phyloP scores from a whole-genome alignment of 2,329 filamentous ascomycete species.

The Pyricularia grisea region DNA sequence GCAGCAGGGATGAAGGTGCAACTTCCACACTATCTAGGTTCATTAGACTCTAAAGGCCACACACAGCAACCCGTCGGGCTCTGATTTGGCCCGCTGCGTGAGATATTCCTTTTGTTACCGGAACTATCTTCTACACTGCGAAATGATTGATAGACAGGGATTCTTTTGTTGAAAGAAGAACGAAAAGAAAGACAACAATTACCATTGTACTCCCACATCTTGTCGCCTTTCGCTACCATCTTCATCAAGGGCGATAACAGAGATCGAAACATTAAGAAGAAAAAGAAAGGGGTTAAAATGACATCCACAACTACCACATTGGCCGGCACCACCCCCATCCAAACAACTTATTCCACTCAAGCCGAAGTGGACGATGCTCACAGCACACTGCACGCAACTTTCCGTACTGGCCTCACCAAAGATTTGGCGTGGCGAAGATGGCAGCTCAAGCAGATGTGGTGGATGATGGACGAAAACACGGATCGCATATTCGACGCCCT shows the following conservation, averaged over 20 bases:
- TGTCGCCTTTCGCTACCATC: neutral
- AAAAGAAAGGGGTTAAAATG: neutral
- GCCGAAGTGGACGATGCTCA: neutral
- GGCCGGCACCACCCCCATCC: neutral
- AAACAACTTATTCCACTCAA: neutral
- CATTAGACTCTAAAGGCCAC: no score
- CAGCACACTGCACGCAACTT: neutral
- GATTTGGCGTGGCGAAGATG: neutral
- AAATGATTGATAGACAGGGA: neutral
- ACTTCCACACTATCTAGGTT: no score
- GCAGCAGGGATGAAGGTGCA: no score
- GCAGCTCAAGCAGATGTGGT: conserved; percentile 16
- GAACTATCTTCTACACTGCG: no score
- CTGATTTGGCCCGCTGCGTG: no score
- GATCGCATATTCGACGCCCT: conserved; percentile 21
- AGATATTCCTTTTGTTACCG: no score
- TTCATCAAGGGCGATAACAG: neutral
- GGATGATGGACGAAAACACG: conserved; percentile 29
- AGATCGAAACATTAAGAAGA: neutral
- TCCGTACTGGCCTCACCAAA: neutral
- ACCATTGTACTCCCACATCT: neutral
- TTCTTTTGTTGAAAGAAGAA: no score
- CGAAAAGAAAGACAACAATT: no score
- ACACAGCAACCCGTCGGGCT: no score
- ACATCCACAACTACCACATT: neutral